Conservation (phyloP, 352 stramenopile genomes). For the Globisporangium parvum region DNA sequence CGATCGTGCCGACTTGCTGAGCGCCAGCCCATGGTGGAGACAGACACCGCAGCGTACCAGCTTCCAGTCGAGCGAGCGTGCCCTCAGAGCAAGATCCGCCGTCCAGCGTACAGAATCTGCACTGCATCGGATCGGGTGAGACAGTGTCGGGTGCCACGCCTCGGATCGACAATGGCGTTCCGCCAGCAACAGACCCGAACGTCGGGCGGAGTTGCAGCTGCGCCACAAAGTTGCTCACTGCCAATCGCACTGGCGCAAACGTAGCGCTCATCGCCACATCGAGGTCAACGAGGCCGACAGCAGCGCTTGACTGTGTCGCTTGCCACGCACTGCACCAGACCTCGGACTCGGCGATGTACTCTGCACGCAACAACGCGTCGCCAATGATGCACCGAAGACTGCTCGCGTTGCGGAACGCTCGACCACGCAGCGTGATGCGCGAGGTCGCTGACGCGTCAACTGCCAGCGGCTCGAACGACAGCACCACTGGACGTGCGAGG, state of each 20-base stretch:
- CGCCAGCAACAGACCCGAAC: not conserved
- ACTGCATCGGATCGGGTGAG: not conserved
- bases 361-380: conserved; percentile 17
- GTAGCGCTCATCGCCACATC: conserved; percentile 6
- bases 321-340: conserved; percentile 17
- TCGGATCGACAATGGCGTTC: conserved; percentile 1
- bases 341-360: conserved; percentile 20
- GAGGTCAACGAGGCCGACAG: conserved; percentile 31
- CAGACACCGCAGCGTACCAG: not conserved
- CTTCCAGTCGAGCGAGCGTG: not conserved
- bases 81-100: not conserved
- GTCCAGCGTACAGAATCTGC: conserved; percentile 1
- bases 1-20: conserved; percentile 17
- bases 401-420: conserved; percentile 33
- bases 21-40: not conserved
- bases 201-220: not conserved
- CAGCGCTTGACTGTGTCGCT: conserved; percentile 10
- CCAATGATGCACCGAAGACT: conserved; percentile 29
- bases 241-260: not conserved
- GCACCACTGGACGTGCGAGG: conserved; percentile 23
- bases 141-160: not conserved
- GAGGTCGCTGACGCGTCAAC: conserved; percentile 7
- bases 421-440: conserved; percentile 19
- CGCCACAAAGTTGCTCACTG: not conserved
- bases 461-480: conserved; percentile 22